phyloP scores from a whole-genome alignment of 768 basidiomycete species.

The Lyophyllum shimeji region DNA sequence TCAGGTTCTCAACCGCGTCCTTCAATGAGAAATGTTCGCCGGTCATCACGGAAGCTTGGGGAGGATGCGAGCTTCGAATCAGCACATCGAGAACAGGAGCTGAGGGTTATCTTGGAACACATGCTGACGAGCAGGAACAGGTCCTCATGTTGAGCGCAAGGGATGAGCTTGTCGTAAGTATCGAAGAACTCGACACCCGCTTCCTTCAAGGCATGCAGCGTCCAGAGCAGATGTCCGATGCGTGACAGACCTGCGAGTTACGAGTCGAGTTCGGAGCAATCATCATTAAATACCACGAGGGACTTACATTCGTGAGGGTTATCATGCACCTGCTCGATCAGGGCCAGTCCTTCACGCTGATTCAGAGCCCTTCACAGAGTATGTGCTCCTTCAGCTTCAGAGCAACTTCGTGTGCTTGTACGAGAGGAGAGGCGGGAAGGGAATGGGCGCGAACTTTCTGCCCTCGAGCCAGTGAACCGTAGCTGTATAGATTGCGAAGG shows the following conservation, averaged over 20 bases:
- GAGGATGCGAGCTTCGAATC: constrained; percentile 97
- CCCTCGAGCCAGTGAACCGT: constrained; percentile 99
- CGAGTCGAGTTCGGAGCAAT: neutral
- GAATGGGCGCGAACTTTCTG: constrained; percentile 97
- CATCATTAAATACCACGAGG: too few relatives aligned
- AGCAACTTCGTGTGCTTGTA: constrained; percentile 99
- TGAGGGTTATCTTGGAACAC: constrained; percentile 98
- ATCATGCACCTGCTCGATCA: constrained; percentile 99
- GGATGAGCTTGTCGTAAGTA: constrained; percentile 97
- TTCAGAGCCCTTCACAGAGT: constrained; percentile 96
- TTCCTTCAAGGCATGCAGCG: constrained; percentile 98
- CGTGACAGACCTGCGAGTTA: constrained; percentile 71
- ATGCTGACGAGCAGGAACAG: constrained; percentile 97
- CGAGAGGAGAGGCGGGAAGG: constrained; percentile 98
- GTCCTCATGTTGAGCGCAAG: constrained; percentile 99
- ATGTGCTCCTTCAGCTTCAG: constrained; percentile 97
- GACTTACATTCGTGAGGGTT: constrained; percentile 94
- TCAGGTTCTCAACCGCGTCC: constrained; percentile 95
- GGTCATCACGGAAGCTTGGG: constrained; percentile 92
- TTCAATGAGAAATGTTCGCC: constrained; percentile 97
- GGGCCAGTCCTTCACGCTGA: constrained; percentile 94
- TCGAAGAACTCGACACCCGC: constrained; percentile 97
- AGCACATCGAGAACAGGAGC: constrained; percentile 95
- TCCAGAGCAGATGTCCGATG: constrained; percentile 94
- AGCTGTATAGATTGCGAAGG: constrained; percentile 97